Base-by-base conservation (phyloP, 2,329 filamentous ascomycete species). In the Xylariaceae sp. region DNA sequence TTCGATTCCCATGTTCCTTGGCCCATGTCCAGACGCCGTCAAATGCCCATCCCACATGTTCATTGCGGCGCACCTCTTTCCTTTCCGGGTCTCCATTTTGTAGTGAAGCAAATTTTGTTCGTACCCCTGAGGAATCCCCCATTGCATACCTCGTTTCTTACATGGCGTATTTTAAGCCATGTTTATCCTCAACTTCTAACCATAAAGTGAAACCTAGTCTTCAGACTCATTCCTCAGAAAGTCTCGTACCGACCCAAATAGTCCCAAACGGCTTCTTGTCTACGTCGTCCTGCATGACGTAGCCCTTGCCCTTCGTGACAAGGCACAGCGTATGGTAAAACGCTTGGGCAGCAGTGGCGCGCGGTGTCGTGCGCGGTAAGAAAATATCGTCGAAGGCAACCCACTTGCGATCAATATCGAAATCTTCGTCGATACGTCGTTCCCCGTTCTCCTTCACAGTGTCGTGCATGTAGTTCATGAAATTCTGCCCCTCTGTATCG, bases 291-390 rank as follows among this genome's bases (percentile, higher is more conserved):
- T 95, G 90, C 53, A 77, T 68, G 5, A 91, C 81, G 15, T 69
- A 64, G 40, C 92, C 70, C 48, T 79, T 66, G 2, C 77, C 77
- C 67, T 84, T 89, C 2, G 82, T 89, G 6, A 81, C 84, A 39
- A 94, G 75, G 11, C 78, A 75, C 12, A 95, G 76, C 2, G 89
- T 75, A 64, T 94, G 87, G 69, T 87, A 81, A 63, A 89, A 86
- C 0, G 83, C 89, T 65, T 90, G 87, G 2, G 87, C 83, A 9
- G 86, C 87, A 11, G 89, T 82, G 30, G 80, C 71, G 33, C 73
- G 76, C 30, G 79, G 81, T 39, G 72, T 70, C 42, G 73, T 68
- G 10, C 62, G 62, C 0, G 82, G 77, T n/a, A 80, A 75, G 40
- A 94, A 80, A 10, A 96, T 69, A 43, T 82, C 72, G 41, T 85